Percentiles rank a stretch among this genome's conserved stretches.
These are phyloP conservation scores for Cryptococcus deneoformans DNA, from an alignment of 1,284 basidiomycete genomes.

Conservation along the genomic window DNA sequence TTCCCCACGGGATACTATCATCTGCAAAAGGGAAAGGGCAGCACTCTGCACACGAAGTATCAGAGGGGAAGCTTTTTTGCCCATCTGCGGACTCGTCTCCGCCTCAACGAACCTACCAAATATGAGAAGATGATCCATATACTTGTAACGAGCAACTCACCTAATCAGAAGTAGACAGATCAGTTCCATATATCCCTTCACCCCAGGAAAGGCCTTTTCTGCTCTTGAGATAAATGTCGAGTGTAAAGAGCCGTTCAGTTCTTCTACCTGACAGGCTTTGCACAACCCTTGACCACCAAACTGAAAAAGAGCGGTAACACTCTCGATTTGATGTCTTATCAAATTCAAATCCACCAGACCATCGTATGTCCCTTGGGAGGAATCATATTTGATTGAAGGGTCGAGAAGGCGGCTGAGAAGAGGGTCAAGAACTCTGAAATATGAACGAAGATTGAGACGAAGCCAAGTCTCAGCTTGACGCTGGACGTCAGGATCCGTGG, in stretches of 20 bases:
- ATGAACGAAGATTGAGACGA: slow-evolving; percentile 86
- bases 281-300: slow-evolving; percentile 76
- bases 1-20: slow-evolving; percentile 74
- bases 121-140: not conserved
- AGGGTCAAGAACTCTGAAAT: slow-evolving; percentile 82
- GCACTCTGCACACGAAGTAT: slow-evolving; percentile 62
- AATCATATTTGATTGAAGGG: slow-evolving; percentile 44
- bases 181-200: slow-evolving; percentile 63
- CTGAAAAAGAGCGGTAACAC: slow-evolving; percentile 70
- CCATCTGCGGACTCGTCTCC: not conserved
- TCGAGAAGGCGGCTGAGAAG: slow-evolving; percentile 75
- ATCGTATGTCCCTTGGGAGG: slow-evolving; percentile 1
- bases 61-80: not conserved
- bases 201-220: slow-evolving; percentile 39
- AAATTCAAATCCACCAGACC: slow-evolving; percentile 65
- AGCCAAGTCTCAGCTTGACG: slow-evolving; percentile 92
- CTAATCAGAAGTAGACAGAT: slow-evolving; percentile 65
- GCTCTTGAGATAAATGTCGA: slow-evolving; percentile 57
- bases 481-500: slow-evolving; percentile 66
- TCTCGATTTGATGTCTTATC: slow-evolving; percentile 51
- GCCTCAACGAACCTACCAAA: slow-evolving; percentile 8
- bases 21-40: slow-evolving; percentile 76
- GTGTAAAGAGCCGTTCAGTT: slow-evolving; percentile 8
- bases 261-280: slow-evolving; percentile 28
- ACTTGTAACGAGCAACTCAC: slow-evolving; percentile 50